Conservation (phyloP, 345 rosid species). For the Ceriops tagal region DNA sequence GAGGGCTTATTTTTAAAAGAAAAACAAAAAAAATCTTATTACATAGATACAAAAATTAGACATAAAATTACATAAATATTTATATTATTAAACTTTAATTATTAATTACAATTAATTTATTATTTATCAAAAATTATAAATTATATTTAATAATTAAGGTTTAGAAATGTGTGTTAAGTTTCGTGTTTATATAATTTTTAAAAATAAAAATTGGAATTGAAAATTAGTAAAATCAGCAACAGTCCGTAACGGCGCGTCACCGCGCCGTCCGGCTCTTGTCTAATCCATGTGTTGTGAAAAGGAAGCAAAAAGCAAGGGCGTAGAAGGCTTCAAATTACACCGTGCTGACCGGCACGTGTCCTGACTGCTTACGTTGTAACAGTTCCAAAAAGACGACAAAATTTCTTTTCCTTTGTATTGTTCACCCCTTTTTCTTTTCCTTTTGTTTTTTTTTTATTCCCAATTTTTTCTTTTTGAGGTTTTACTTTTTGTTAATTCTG, state of each 20-base stretch:
- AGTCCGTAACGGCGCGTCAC: constrained; percentile 44
- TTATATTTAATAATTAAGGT: too few relatives aligned
- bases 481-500: too few relatives aligned
- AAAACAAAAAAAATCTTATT: too few relatives aligned
- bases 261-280: constrained; percentile 61
- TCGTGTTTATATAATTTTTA: not conserved
- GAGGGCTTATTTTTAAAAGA: not conserved
- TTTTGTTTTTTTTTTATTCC: not conserved
- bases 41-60: too few relatives aligned
- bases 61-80: too few relatives aligned
- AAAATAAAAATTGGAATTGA: not conserved
- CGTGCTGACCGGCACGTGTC: constrained; percentile 29
- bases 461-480: too few relatives aligned
- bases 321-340: constrained; percentile 6
- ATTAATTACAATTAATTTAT: too few relatives aligned
- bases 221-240: constrained; percentile 23
- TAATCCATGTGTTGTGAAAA: constrained; percentile 40
- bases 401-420: not conserved
- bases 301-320: constrained; percentile 35
- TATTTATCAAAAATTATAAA: too few relatives aligned
- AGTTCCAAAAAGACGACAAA: not conserved
- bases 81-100: too few relatives aligned
- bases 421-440: not conserved
- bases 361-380: constrained; percentile 19
- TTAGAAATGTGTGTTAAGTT: too few relatives aligned